A percentile compares a stretch with the other conserved stretches of the same genome.
Conservation (phyloP, 2,329 filamentous ascomycete genomes). For the Coniella vitis region DNA sequence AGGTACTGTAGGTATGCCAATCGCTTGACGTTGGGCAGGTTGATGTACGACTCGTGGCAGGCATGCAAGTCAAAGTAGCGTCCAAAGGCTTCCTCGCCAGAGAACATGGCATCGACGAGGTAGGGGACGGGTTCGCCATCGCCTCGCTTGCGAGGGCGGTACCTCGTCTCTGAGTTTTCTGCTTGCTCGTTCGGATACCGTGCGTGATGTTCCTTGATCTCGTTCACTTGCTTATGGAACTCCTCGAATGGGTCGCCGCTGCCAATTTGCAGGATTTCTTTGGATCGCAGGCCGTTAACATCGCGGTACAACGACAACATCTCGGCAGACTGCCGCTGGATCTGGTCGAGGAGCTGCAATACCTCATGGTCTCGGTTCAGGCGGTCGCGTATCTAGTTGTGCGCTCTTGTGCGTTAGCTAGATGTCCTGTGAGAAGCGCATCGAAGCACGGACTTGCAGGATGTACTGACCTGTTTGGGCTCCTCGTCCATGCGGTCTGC, state of each 20-base stretch:
- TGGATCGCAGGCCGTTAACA: conserved; percentile 60
- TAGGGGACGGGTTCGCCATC: conserved; percentile 51
- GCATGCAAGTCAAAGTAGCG: conserved; percentile 84
- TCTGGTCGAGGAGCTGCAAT: conserved; percentile 75
- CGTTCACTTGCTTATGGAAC: conserved; percentile 78
- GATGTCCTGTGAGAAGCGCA: not conserved
- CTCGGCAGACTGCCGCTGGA: conserved; percentile 76
- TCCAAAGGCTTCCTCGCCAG: conserved; percentile 89
- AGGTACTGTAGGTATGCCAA: conserved; percentile 89
- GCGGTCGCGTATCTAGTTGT: conserved; percentile 70
- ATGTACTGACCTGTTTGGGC: conserved; percentile 63
- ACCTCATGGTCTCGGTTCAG: conserved; percentile 91
- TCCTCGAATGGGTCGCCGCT: conserved; percentile 82
- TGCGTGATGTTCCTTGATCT: conserved; percentile 81
- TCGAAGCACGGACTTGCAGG: not conserved
- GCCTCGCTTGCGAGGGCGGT: conserved; percentile 63
- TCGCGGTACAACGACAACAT: conserved; percentile 82
- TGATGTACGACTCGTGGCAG: conserved; percentile 82
- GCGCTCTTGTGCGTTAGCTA: too few relatives aligned
- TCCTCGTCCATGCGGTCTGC: conserved; percentile 85
- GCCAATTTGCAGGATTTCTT: conserved; percentile 78
- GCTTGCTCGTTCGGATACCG: conserved; percentile 91
- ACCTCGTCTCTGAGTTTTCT: conserved; percentile 89
- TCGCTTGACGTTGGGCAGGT: conserved; percentile 79
- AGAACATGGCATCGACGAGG: conserved; percentile 86